Evolutionary conservation across 495 filamentous ascomycete genomes (phyloP).

Genomic region (Monascus purpureus): DNA sequence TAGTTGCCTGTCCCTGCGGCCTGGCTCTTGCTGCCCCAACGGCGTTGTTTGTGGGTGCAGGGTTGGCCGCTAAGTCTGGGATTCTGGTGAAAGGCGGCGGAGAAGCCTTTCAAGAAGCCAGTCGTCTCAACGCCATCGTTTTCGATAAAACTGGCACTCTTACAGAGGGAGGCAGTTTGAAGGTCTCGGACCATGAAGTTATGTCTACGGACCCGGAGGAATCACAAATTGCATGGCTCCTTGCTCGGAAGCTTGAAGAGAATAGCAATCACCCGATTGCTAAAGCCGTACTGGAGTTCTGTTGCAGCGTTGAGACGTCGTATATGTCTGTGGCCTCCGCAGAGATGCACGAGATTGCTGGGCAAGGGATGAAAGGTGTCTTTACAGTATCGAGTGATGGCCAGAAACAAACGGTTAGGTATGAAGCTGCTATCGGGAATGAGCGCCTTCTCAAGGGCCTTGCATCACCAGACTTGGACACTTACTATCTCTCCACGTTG

Average conservation of each 20-base stretch:
- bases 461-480: constrained; percentile 10
- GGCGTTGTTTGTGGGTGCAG: constrained; percentile 82
- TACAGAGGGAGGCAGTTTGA: constrained; percentile 70
- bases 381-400: constrained; percentile 32
- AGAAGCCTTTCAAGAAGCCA: constrained; percentile 91
- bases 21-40: constrained; percentile 87
- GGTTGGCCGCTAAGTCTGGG: constrained; percentile 73
- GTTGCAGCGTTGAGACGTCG: constrained; percentile 22
- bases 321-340: constrained; percentile 19
- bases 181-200: constrained; percentile 57
- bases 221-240: constrained; percentile 27
- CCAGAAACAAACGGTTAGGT: constrained; percentile 10
- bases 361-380: constrained; percentile 64
- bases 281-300: constrained; percentile 62
- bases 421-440: constrained; percentile 72
- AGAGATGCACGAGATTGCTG: constrained; percentile 59
- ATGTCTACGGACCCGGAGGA: constrained; percentile 26
- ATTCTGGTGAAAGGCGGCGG: constrained; percentile 93
- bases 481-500: constrained; percentile 24
- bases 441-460: constrained; percentile 50
- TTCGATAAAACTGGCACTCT: constrained; percentile 97
- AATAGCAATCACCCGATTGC: constrained; percentile 81
- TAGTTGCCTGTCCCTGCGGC: constrained; percentile 89
- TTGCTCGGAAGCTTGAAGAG: constrained; percentile 59
- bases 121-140: constrained; percentile 68